Evolutionary conservation across 2,329 filamentous ascomycete species (phyloP).

Genomic region (Eutypella sp.): DNA sequence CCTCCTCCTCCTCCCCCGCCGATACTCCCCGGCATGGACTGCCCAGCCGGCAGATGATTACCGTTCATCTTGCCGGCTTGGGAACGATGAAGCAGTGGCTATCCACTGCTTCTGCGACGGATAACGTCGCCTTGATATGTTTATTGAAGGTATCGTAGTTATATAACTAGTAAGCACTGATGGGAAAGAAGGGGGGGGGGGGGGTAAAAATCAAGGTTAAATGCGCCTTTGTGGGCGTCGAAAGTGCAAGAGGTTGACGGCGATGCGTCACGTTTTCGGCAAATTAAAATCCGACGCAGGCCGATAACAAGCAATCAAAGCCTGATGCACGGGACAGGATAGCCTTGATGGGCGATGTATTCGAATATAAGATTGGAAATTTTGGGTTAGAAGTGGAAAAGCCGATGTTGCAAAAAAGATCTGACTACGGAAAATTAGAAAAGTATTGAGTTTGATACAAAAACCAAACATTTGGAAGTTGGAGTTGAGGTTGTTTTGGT

Average conservation of each 20-base stretch:
- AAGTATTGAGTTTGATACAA: too few relatives aligned
- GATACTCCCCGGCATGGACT: slow-evolving; percentile 48
- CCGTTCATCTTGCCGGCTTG: slow-evolving; percentile 73
- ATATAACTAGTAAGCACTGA: too few relatives aligned
- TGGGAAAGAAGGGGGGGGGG: neutral
- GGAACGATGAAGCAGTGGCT: slow-evolving; percentile 34
- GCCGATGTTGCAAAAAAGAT: too few relatives aligned
- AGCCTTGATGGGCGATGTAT: too few relatives aligned
- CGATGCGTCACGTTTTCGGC: neutral
- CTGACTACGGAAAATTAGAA: too few relatives aligned
- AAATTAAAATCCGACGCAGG: neutral
- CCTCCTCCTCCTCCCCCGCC: slow-evolving; percentile 21
- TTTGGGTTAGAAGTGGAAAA: too few relatives aligned
- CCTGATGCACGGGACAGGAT: neutral
- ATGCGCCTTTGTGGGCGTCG: neutral
- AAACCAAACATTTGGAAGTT: too few relatives aligned
- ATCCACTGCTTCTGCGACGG: slow-evolving; percentile 25
- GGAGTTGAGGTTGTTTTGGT: too few relatives aligned
- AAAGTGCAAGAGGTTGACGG: neutral
- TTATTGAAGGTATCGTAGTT: too few relatives aligned
- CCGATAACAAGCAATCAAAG: neutral
- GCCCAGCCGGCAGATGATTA: slow-evolving; percentile 73
- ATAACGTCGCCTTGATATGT: slow-evolving; percentile 11
- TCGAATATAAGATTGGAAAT: neutral
- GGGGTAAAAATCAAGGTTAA: neutral